Percentiles rank a stretch among this genome's conserved stretches.
phyloP scores from a whole-genome alignment of 495 filamentous ascomycete species.

The Penicillium lagena region DNA sequence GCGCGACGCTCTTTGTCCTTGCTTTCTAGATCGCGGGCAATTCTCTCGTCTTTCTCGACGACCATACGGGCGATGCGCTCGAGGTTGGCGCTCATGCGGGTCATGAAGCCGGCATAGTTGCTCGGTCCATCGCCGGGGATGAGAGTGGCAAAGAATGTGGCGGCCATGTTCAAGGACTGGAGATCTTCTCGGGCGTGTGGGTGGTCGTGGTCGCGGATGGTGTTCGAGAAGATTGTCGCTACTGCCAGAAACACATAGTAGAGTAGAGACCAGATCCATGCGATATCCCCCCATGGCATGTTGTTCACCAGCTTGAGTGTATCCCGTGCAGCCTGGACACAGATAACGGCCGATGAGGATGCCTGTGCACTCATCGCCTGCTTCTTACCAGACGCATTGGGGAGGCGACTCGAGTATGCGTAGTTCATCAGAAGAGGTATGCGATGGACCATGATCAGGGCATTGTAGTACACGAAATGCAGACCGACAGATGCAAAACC shows the following conservation, averaged over 20 bases:
- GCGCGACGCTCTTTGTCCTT: slow-evolving; percentile 6
- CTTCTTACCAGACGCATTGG: too few species aligned
- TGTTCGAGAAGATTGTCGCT: slow-evolving; percentile 89
- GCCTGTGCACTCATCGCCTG: slow-evolving; percentile 25
- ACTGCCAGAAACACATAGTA: slow-evolving; percentile 93
- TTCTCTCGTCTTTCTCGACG: slow-evolving; percentile 75
- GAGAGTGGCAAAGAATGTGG: slow-evolving; percentile 77
- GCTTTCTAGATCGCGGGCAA: slow-evolving; percentile 5
- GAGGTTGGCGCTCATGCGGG: slow-evolving; percentile 81
- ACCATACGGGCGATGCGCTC: slow-evolving; percentile 84
- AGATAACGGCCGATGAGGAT: slow-evolving; percentile 60
- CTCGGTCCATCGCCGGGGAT: slow-evolving; percentile 57
- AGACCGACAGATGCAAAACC: slow-evolving; percentile 83
- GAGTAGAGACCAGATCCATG: slow-evolving; percentile 89
- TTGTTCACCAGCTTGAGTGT: slow-evolving; percentile 88
- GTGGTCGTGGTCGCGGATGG: slow-evolving; percentile 82
- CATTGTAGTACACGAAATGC: slow-evolving; percentile 94
- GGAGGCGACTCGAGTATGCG: not conserved
- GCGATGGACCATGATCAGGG: slow-evolving; percentile 89
- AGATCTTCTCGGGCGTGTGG: slow-evolving; percentile 76
- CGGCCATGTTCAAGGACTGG: slow-evolving; percentile 76
- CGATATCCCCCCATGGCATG: slow-evolving; percentile 86
- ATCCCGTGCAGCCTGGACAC: slow-evolving; percentile 80
- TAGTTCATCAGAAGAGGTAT: slow-evolving; percentile 92
- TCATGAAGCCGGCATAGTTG: slow-evolving; percentile 81